These are phyloP conservation scores for Aaosphaeria arxii DNA, from an alignment of 2,329 filamentous ascomycete species.

Conservation along the genomic window DNA sequence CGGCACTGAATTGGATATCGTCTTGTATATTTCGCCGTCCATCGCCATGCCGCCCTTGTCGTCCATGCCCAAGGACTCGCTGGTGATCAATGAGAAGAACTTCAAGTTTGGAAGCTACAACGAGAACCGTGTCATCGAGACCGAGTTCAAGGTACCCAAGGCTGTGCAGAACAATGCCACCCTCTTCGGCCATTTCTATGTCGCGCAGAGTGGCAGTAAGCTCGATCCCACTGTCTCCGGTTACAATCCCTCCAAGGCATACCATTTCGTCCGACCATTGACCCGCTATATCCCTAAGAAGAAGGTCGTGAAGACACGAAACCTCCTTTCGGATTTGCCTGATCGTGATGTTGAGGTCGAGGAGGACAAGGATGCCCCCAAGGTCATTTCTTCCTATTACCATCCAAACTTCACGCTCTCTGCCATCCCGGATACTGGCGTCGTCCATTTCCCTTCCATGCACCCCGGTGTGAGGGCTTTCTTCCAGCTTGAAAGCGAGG, in stretches of 20 bases:
- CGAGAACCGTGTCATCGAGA: conserved; percentile 74
- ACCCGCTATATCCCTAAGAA: conserved; percentile 91
- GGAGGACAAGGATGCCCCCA: conserved; percentile 55
- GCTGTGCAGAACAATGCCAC: conserved; percentile 89
- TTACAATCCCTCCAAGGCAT: conserved; percentile 74
- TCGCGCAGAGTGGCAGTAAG: conserved; percentile 71
- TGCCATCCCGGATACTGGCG: conserved; percentile 76
- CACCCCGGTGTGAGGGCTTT: conserved; percentile 75
- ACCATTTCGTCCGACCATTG: conserved; percentile 79
- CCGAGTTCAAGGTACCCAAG: conserved; percentile 72
- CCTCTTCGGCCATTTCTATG: conserved; percentile 90
- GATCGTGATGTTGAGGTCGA: conserved; percentile 50
- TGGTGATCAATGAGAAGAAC: conserved; percentile 75
- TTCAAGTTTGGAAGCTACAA: conserved; percentile 78
- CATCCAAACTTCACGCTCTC: conserved; percentile 92
- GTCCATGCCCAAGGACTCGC: conserved; percentile 61
- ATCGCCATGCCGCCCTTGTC: conserved; percentile 66
- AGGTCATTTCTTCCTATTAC: conserved; percentile 82
- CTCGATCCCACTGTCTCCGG: conserved; percentile 71
- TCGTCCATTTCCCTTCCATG: conserved; percentile 63
- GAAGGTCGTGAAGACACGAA: conserved; percentile 83
- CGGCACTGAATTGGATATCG: conserved; percentile 75
- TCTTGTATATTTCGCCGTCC: conserved; percentile 78
- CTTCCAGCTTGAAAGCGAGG: conserved; percentile 73
- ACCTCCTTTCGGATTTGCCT: conserved; percentile 61